These are phyloP conservation scores for Fusarium sp. DNA, from an alignment of 2,329 filamentous ascomycete genomes.

Conservation along the genomic window DNA sequence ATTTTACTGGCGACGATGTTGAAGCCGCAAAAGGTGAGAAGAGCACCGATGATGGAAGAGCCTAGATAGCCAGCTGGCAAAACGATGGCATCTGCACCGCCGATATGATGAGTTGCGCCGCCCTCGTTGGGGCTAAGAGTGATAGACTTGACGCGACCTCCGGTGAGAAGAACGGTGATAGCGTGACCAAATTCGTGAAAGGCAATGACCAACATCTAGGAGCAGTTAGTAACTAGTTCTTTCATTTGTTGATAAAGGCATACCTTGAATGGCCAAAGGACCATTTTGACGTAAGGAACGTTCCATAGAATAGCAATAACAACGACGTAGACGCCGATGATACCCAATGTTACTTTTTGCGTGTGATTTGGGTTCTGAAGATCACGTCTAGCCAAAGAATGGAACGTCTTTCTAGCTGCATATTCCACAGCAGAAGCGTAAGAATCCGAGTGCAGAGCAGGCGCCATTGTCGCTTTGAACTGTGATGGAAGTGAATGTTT, in stretches of 20 bases:
- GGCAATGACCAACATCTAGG: constrained; percentile 82
- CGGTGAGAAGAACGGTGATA: constrained; percentile 77
- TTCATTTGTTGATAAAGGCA: constrained; percentile 1
- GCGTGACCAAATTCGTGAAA: constrained; percentile 87
- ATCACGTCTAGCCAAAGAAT: constrained; percentile 60
- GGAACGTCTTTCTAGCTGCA: constrained; percentile 19
- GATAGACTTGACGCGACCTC: constrained; percentile 79
- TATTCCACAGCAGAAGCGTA: constrained; percentile 26
- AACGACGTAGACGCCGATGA: constrained; percentile 78
- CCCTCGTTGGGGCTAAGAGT: constrained; percentile 82
- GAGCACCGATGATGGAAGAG: constrained; percentile 79
- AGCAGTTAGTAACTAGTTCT: constrained; percentile 6
- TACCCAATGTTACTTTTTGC: constrained; percentile 76
- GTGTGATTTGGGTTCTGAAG: constrained; percentile 72
- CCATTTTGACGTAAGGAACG: constrained; percentile 78
- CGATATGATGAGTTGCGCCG: constrained; percentile 81
- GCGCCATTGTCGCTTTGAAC: constrained; percentile 32
- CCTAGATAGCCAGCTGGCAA: constrained; percentile 83
- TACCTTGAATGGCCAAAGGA: constrained; percentile 86
- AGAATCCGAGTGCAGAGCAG: constrained; percentile 34
- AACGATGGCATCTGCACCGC: constrained; percentile 76
- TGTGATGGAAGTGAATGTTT: constrained; percentile 14
- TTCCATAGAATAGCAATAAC: constrained; percentile 84
- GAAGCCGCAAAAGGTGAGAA: constrained; percentile 84
- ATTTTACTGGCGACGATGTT: constrained; percentile 84